phyloP scores from a whole-genome alignment of 2,329 filamentous ascomycete genomes.

The Fusarium albosuccineum region DNA sequence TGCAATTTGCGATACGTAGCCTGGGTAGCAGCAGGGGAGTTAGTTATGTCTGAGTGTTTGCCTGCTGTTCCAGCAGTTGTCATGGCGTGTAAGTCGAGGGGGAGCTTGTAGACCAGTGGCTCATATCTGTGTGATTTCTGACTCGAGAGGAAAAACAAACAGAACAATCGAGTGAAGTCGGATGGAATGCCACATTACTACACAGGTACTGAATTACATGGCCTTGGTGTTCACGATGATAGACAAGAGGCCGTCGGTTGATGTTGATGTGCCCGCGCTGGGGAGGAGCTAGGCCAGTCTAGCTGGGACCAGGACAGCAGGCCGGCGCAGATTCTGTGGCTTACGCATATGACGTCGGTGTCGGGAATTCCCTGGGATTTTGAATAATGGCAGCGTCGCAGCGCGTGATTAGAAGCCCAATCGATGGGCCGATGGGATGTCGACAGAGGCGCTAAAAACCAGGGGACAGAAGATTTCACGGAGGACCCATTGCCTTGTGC shows the following conservation, averaged over 20 bases:
- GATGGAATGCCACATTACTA: too few species aligned
- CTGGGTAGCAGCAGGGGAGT: not conserved
- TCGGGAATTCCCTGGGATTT: not conserved
- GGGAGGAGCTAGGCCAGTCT: too few species aligned
- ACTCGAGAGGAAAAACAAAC: constrained; percentile 7
- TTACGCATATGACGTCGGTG: constrained; percentile 29
- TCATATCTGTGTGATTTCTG: constrained; percentile 2
- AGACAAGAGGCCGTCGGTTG: not conserved
- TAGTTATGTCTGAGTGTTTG: not conserved
- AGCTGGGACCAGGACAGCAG: not conserved
- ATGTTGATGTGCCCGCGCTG: not conserved
- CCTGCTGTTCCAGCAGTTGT: not conserved
- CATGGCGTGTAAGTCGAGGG: constrained; percentile 9
- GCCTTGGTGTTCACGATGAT: too few species aligned
- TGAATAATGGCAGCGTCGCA: constrained; percentile 26
- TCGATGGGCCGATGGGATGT: constrained; percentile 9
- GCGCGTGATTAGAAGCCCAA: constrained; percentile 26
- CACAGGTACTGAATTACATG: too few species aligned
- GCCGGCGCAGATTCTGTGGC: not conserved
- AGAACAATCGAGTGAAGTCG: not conserved
- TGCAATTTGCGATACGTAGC: constrained; percentile 9
- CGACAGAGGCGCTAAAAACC: not conserved
- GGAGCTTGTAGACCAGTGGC: constrained; percentile 10
- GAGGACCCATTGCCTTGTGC: not conserved
- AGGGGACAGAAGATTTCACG: not conserved